Evolutionary conservation across 352 stramenopile genomes (phyloP), one percentile per base, ranked within the genome.

Genomic region (Plasmopara viticola): DNA sequence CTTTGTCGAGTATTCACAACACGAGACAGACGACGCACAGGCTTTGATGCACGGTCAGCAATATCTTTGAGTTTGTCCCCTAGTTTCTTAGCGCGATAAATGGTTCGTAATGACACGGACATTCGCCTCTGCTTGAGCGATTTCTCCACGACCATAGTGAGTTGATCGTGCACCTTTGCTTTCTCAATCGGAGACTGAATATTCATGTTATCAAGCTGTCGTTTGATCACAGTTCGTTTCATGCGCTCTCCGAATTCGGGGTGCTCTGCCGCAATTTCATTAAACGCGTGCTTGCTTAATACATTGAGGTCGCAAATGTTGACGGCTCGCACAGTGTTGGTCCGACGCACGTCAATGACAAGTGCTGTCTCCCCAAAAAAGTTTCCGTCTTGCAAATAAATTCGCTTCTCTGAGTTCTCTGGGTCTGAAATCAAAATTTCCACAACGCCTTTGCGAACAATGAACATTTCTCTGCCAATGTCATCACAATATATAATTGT

Each of bases 381-480:
- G 38, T 86, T 86, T 8, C 77, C 78, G 42, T 92, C 78, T 9
- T 74, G 66, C 29, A 92, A 51, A 51, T 88, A 86, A 48, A 88
- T 80, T 5, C 76, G 73, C 44, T 84, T 87, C 18, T 84, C 73
- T 9, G 56, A 59, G 44, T 78, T 74, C 6, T 62, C 56, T 1
- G 42, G 51, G 14, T 86, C 76, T 9, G 71, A 69, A 13, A 92
- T 70, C 9, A 86, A 39, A 48, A 95, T 84, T 46, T 87, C 74
- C 0, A 92, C 80, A n/a, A 90, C 59, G 0, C 84, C 84, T 58
- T 87, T 87, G n/a, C 75, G 76, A 6, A 94, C 72, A 41, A 95
- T 90, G 53, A 91, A 94, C 78, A 94, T 90, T 53, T 90, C 78
- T 52, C 86, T 87, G 52, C 82, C 83, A 13, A 90, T 86, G 33